Base-by-base conservation (phyloP, 202 grass and related monocot species). In the Carex sylvatica region DNA sequence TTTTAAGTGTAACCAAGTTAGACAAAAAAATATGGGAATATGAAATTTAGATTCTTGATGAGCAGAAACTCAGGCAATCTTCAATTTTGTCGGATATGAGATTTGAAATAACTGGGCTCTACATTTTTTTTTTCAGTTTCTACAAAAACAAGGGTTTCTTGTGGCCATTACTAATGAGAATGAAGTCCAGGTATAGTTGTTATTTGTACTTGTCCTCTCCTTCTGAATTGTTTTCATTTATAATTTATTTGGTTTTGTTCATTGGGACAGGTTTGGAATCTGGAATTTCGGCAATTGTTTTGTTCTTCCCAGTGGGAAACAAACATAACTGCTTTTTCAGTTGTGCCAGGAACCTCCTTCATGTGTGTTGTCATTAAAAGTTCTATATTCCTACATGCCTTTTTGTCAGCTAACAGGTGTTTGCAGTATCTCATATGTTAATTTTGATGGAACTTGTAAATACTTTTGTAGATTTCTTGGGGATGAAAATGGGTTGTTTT, bases 281-380 rank as follows among this genome's bases (percentile, higher is more conserved):
- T 98, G 85, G 95, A 98, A 88, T 90, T 91, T 86, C 89, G 95
- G 68, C 92, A 94, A 54, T 86, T 94, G 70, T 92, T 93, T 86
- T 79, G 80, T 83, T 88, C 78, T 83, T 87, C 78, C 20, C 90
- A 91, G 46, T 94, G 95, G 95, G 92, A 94, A 31, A 64, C 68
- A 77, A 94, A 94, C 42, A 78, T 98, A 78, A 98, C 95, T 87
- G 95, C 95, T 83, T 98, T 98, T 91, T 84, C 92, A 83, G 87
- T 91, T 82, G 86, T 98, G 66, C 88, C 89, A 18, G 84, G 86
- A 49, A 88, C 92, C 78, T 91, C 84, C 80, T 83, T 98, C 53
- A 98, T 98, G 95, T 98, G 26, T 77, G 73, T 77, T 56, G 6
- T 59, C 47, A 56, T 58, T 55, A 33, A 40, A 76, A 56, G 8